Base-by-base conservation (phyloP, 2,329 filamentous ascomycete genomes). In the Cladophialophora bantiana region DNA sequence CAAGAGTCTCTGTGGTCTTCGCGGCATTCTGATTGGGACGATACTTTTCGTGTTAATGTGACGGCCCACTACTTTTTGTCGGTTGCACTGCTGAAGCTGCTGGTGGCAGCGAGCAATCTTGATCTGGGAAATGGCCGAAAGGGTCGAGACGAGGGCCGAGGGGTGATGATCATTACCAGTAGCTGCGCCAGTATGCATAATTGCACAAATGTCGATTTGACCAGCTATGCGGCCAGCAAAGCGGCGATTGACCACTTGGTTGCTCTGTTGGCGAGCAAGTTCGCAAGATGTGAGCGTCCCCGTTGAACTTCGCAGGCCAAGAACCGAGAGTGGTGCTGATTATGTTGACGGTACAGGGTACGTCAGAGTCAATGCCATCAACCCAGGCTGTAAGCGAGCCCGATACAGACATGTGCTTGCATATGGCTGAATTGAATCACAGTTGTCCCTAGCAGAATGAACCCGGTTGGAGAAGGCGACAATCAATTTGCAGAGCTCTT, bases 171-270 rank as follows among this genome's bases (percentile, higher is more conserved):
- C 3, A 75, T 85, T 4, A 84, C 82, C 3, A 85, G 83, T 70
- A 83, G 80, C 2, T 85, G 83, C 70, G 83, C 83, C 2, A 84
- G 82, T 71, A 81, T 84, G 78, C 83, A 84, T 66, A 84, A 84
- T 72, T 80, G 73, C 0, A 85, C 83, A 1, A 85, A 85, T 68
- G 77, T 85, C 3, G 83, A 85, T 67, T 74, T 85, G 71, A 84
- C 82, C 4, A 83, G 81, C 69, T 85, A 85, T 67, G 83, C 83
- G 0, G 73, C 80, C 0, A 85, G 81, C 68, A 85, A 85, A 69
- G 83, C 83, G 0, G 83, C 82, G 0, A 84, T 83, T 1, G 83
- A 85, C 72, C 83, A 85, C 75, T 71, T 85, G 13, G 83, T 85
- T 1, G 77, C 72, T 58, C 72, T 85, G 62, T 68, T 86, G 63